Evolutionary conservation across 768 basidiomycete species (phyloP).

Genomic region (Pleurotus salmoneostramineus): DNA sequence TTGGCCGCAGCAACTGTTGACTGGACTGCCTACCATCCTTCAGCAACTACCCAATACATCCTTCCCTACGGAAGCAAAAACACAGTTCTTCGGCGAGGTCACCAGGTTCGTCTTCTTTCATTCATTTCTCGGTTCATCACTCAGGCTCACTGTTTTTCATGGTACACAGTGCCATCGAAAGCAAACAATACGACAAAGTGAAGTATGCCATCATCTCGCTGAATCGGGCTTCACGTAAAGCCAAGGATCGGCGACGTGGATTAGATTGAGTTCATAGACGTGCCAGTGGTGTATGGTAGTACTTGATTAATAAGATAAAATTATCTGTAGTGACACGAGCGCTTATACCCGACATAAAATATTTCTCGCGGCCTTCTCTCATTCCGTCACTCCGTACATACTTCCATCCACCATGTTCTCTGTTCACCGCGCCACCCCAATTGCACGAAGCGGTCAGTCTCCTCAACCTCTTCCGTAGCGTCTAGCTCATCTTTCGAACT

Average conservation of each 20-base stretch:
- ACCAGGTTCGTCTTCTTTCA: conserved; percentile 49
- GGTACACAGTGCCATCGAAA: conserved; percentile 62
- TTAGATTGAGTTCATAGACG: conserved; percentile 27
- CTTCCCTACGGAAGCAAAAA: conserved; percentile 62
- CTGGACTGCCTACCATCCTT: conserved; percentile 71
- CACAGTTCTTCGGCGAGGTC: conserved; percentile 71
- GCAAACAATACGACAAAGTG: conserved; percentile 70
- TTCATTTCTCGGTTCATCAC: no score
- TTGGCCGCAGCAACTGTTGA: conserved; percentile 67
- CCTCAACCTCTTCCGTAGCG: no score
- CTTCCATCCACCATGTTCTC: conserved; percentile 1
- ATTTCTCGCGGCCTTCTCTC: not conserved
- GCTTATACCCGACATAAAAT: not conserved
- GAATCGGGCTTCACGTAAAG: conserved; percentile 71
- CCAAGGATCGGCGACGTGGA: conserved; percentile 57
- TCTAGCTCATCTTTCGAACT: not conserved
- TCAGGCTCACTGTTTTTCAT: no score
- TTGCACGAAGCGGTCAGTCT: conserved; percentile 47
- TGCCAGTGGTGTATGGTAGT: conserved; percentile 4
- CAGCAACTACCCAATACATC: conserved; percentile 62
- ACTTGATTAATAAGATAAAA: not conserved
- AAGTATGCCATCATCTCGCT: conserved; percentile 73
- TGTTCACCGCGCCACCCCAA: conserved; percentile 55
- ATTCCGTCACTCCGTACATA: not conserved
- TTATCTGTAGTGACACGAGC: not conserved